Percentiles rank a stretch among this genome's conserved stretches.
Evolutionary conservation across 2,329 filamentous ascomycete genomes (phyloP).

Genomic region (Xylariales sp.): DNA sequence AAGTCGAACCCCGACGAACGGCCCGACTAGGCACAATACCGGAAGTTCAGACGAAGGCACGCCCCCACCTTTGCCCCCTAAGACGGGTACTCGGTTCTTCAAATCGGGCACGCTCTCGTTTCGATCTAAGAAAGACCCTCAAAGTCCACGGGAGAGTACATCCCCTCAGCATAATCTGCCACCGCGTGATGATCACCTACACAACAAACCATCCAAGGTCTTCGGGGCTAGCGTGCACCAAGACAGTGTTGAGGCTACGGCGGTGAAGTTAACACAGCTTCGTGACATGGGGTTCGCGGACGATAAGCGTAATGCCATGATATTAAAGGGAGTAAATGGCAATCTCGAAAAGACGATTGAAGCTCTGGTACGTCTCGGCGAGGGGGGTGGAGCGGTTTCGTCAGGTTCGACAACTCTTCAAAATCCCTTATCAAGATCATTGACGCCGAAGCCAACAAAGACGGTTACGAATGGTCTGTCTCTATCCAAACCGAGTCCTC

Average conservation of each 20-base stretch:
- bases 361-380: slow-evolving; percentile 83
- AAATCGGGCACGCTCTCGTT: slow-evolving; percentile 70
- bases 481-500: slow-evolving; percentile 47
- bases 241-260: slow-evolving; percentile 68
- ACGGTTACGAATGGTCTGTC: slow-evolving; percentile 46
- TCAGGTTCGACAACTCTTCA: slow-evolving; percentile 59
- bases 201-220: slow-evolving; percentile 73
- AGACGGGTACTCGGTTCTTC: slow-evolving; percentile 71
- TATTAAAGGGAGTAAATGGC: slow-evolving; percentile 85
- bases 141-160: slow-evolving; percentile 48
- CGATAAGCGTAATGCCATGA: slow-evolving; percentile 80
- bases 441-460: slow-evolving; percentile 62
- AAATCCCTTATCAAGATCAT: slow-evolving; percentile 63
- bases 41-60: slow-evolving; percentile 67
- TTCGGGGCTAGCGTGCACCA: slow-evolving; percentile 76
- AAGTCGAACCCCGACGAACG: slow-evolving; percentile 51
- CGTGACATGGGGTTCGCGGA: slow-evolving; percentile 94
- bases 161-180: slow-evolving; percentile 51
- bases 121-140: slow-evolving; percentile 66
- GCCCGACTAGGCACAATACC: slow-evolving; percentile 54
- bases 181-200: slow-evolving; percentile 52
- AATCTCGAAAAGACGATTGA: slow-evolving; percentile 90
- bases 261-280: slow-evolving; percentile 80
- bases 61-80: slow-evolving; percentile 71
- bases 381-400: slow-evolving; percentile 64